Evolutionary conservation across 768 basidiomycete genomes (phyloP).

Genomic region (Lactarius sp.): DNA sequence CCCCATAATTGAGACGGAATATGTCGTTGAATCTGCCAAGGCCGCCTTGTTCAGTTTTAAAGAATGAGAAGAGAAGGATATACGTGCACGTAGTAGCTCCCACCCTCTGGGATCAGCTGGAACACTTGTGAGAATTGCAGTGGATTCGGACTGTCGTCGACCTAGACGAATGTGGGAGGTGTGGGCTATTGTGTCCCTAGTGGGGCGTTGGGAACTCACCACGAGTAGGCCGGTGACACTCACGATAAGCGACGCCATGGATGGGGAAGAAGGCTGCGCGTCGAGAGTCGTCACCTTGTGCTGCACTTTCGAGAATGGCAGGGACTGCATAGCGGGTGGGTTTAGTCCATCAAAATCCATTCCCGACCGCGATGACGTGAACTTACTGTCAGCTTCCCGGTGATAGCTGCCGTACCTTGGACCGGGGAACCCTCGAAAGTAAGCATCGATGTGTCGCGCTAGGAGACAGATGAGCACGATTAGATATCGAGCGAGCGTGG

Average conservation of each 20-base stretch:
- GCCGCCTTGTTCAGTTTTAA: background rate
- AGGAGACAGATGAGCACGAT: constrained; percentile 21
- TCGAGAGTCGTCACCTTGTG: constrained; percentile 83
- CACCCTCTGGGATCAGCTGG: constrained; percentile 76
- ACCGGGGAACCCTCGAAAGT: constrained; percentile 66
- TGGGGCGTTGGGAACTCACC: constrained; percentile 39
- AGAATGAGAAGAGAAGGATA: background rate
- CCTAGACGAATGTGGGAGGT: constrained; percentile 37
- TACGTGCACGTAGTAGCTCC: constrained; percentile 80
- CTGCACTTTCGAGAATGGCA: constrained; percentile 77
- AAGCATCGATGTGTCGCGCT: constrained; percentile 84
- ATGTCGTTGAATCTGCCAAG: constrained; percentile 73
- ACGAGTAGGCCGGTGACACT: constrained; percentile 84
- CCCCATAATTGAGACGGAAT: constrained; percentile 83
- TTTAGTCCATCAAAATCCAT: background rate
- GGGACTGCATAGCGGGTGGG: constrained; percentile 34
- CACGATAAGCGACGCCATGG: constrained; percentile 60
- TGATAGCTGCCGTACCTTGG: constrained; percentile 51
- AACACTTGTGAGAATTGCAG: constrained; percentile 91
- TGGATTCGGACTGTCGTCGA: constrained; percentile 77
- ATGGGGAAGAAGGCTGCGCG: constrained; percentile 74
- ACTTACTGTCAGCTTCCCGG: constrained; percentile 69
- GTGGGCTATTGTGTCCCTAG: no score
- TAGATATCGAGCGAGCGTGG: background rate
- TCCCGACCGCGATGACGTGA: background rate